A percentile compares a stretch with the other conserved stretches of the same genome.
phyloP scores from a whole-genome alignment of 805 yeast genomes.

The Metschnikowia picachoensis region DNA sequence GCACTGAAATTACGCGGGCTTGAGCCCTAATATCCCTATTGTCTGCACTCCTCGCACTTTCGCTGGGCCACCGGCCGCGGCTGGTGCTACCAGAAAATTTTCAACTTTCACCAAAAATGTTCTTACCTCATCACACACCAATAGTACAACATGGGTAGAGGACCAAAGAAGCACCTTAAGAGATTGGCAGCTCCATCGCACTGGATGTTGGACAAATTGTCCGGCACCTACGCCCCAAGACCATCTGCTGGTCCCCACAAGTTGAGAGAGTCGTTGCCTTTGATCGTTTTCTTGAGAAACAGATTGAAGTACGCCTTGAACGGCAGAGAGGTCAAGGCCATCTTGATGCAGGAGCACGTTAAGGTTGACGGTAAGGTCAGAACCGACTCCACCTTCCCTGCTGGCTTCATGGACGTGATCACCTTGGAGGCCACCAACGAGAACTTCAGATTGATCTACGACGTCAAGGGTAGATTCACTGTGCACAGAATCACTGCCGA shows the following conservation, averaged over 20 bases:
- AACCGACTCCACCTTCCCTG: conserved; percentile 98
- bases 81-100: conserved; percentile 11
- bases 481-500: conserved; percentile 99
- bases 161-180: conserved; percentile 96
- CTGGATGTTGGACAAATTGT: conserved; percentile 99
- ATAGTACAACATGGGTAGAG: conserved; percentile 62
- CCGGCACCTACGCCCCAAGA: conserved; percentile 99
- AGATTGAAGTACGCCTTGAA: conserved; percentile 97
- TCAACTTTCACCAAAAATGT: conserved; percentile 1
- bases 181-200: conserved; percentile 99
- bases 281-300: conserved; percentile 95
- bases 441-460: conserved; percentile 98
- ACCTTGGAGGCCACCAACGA: conserved; percentile 97
- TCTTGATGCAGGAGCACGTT: conserved; percentile 96
- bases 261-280: conserved; percentile 96
- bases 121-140: conserved; percentile 2
- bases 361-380: conserved; percentile 99
- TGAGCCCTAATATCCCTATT: conserved; percentile 2
- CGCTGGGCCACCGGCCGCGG: background rate
- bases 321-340: conserved; percentile 98
- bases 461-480: conserved; percentile 98
- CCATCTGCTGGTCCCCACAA: conserved; percentile 99
- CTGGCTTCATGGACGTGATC: conserved; percentile 99
- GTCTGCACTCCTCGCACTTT: background rate
- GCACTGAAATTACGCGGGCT: background rate